These are phyloP conservation scores for Geotrichum australiense DNA, from an alignment of 1,139 yeast genomes.

Conservation along the genomic window DNA sequence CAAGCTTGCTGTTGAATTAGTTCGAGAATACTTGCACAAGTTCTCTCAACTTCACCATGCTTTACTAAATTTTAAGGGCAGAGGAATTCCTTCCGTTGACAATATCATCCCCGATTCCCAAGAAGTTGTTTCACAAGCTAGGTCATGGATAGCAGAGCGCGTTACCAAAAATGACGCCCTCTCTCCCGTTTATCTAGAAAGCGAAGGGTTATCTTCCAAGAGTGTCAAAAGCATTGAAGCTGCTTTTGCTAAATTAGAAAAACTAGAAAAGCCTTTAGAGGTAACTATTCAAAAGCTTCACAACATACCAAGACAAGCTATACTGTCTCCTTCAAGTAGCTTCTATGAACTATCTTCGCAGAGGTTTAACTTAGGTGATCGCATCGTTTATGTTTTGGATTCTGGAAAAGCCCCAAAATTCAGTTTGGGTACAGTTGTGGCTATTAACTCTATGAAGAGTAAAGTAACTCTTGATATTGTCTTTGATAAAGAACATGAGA, in stretches of 20 bases:
- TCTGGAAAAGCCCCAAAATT: slow-evolving; percentile 87
- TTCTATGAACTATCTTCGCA: slow-evolving; percentile 69
- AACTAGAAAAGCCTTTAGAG: slow-evolving; percentile 18
- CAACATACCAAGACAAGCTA: slow-evolving; percentile 81
- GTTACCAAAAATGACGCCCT: slow-evolving; percentile 44
- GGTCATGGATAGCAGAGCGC: slow-evolving; percentile 41
- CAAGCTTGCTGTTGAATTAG: slow-evolving; percentile 59
- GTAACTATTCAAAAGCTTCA: slow-evolving; percentile 43
- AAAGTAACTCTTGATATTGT: slow-evolving; percentile 57
- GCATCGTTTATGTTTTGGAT: slow-evolving; percentile 78
- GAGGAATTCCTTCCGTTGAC: slow-evolving; percentile 38
- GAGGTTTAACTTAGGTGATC: slow-evolving; percentile 76
- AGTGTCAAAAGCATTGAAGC: slow-evolving; percentile 65
- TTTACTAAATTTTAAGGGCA: slow-evolving; percentile 29
- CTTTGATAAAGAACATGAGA: slow-evolving; percentile 75
- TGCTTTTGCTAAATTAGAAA: slow-evolving; percentile 42
- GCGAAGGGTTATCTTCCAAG: slow-evolving; percentile 67
- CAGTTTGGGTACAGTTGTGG: slow-evolving; percentile 86
- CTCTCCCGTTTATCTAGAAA: slow-evolving; percentile 62
- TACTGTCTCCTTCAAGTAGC: slow-evolving; percentile 70
- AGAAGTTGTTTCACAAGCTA: slow-evolving; percentile 38
- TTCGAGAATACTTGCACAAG: slow-evolving; percentile 51
- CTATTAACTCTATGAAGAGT: slow-evolving; percentile 59
- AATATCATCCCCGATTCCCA: slow-evolving; percentile 40
- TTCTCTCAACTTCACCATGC: slow-evolving; percentile 58